phyloP scores from a whole-genome alignment of 2,329 filamentous ascomycete species.

The Chaetomiaceae sp. region DNA sequence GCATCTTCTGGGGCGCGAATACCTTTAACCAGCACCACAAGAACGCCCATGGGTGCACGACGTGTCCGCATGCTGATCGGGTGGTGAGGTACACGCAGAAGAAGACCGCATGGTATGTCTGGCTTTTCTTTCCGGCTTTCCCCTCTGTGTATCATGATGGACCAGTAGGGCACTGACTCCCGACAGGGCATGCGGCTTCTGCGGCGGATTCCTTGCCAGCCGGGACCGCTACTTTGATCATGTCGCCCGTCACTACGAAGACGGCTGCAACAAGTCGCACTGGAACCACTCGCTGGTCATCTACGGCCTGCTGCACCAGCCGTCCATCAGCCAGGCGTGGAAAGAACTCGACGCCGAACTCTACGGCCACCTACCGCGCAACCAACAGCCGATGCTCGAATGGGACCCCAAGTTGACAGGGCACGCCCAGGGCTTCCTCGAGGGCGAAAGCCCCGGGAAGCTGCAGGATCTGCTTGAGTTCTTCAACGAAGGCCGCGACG shows the following conservation, averaged over 20 bases:
- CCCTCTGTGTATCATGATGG: not conserved
- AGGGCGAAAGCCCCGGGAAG: slow-evolving; percentile 59
- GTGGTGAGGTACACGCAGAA: slow-evolving; percentile 56
- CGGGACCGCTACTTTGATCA: slow-evolving; percentile 65
- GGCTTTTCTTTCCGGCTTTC: not conserved
- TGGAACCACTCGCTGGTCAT: slow-evolving; percentile 68
- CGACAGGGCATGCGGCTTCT: slow-evolving; percentile 57
- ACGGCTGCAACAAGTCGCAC: slow-evolving; percentile 57
- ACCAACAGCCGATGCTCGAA: slow-evolving; percentile 53
- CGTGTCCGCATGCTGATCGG: slow-evolving; percentile 61
- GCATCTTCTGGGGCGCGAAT: slow-evolving; percentile 64
- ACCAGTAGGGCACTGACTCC: slow-evolving; percentile 6
- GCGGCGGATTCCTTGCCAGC: slow-evolving; percentile 57
- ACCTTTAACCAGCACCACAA: slow-evolving; percentile 66
- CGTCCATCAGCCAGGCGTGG: slow-evolving; percentile 58
- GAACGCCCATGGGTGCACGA: slow-evolving; percentile 53
- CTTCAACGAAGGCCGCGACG: slow-evolving; percentile 54
- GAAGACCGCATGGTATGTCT: slow-evolving; percentile 54
- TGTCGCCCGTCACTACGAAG: slow-evolving; percentile 63
- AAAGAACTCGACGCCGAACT: slow-evolving; percentile 48
- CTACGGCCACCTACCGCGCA: slow-evolving; percentile 40
- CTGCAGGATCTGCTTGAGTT: slow-evolving; percentile 63
- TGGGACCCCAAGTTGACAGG: slow-evolving; percentile 57
- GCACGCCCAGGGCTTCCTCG: slow-evolving; percentile 53
- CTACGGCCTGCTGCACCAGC: slow-evolving; percentile 63